Conservation (phyloP, 148 eudicot genomes). For the Camellia lanceoleosa region DNA sequence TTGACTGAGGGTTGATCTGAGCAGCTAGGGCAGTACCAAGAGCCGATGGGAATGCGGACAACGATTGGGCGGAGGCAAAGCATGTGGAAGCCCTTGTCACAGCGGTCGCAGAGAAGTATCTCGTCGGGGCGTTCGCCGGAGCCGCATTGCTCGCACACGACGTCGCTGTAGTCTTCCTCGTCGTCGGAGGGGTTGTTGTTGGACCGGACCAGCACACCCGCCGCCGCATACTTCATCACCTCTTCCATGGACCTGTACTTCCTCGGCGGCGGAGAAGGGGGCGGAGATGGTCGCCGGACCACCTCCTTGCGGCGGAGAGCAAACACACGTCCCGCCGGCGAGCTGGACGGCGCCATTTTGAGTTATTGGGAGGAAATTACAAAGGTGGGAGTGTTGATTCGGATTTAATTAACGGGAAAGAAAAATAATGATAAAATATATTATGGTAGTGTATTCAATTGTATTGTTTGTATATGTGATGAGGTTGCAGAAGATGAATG, state of each 20-base stretch:
- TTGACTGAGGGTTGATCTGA: slow-evolving; percentile 32
- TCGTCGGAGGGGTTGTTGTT: neutral
- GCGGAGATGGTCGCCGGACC: neutral
- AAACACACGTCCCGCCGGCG: slow-evolving; percentile 15
- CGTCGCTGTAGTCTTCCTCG: slow-evolving; percentile 26
- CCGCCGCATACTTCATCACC: slow-evolving; percentile 33
- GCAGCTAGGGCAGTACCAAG: slow-evolving; percentile 73
- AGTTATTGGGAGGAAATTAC: neutral
- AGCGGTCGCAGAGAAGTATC: slow-evolving; percentile 69
- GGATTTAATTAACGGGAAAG: neutral
- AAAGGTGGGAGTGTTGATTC: neutral
- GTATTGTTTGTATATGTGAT: neutral
- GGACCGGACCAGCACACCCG: slow-evolving; percentile 18
- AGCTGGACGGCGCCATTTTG: slow-evolving; percentile 22
- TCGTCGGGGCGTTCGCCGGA: slow-evolving; percentile 60
- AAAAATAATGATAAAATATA: too few species aligned
- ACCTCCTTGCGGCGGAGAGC: too few species aligned
- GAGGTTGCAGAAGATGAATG: neutral
- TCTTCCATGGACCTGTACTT: slow-evolving; percentile 49
- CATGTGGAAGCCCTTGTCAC: slow-evolving; percentile 84
- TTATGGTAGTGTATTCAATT: too few species aligned
- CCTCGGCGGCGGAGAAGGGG: slow-evolving; percentile 20
- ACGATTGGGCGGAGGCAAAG: slow-evolving; percentile 68
- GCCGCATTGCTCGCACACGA: slow-evolving; percentile 66
- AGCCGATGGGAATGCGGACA: slow-evolving; percentile 70